phyloP scores from a whole-genome alignment of 352 stramenopile species.

The Pythium periplocum region DNA sequence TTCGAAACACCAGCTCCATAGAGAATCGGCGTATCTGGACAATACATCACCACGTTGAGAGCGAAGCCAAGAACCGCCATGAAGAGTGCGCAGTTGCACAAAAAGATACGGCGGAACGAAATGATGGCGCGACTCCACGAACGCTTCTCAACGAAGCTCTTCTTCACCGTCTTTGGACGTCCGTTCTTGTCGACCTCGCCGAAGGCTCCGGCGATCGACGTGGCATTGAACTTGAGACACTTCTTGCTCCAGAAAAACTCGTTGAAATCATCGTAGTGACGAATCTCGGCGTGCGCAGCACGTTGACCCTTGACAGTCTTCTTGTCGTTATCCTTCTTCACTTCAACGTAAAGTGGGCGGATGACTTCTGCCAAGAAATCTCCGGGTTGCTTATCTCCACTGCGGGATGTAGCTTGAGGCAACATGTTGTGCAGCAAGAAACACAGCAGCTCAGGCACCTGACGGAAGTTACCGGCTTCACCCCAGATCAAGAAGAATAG shows the following conservation, averaged over 20 bases:
- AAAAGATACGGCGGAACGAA: slow-evolving; percentile 81
- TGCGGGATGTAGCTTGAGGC: slow-evolving; percentile 52
- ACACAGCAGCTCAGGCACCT: slow-evolving; percentile 73
- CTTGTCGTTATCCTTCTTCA: slow-evolving; percentile 88
- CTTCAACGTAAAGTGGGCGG: slow-evolving; percentile 71
- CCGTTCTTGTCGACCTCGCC: slow-evolving; percentile 78
- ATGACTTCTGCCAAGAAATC: slow-evolving; percentile 73
- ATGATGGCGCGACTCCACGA: slow-evolving; percentile 70
- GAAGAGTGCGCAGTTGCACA: slow-evolving; percentile 77
- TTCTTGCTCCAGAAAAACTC: slow-evolving; percentile 89
- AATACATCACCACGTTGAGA: slow-evolving; percentile 76
- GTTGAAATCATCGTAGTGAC: slow-evolving; percentile 88
- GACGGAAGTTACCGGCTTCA: slow-evolving; percentile 81
- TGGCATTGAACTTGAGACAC: slow-evolving; percentile 71
- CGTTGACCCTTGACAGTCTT: slow-evolving; percentile 77
- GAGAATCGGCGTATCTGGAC: slow-evolving; percentile 70
- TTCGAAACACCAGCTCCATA: slow-evolving; percentile 55
- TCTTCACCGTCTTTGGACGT: slow-evolving; percentile 73
- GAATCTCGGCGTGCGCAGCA: slow-evolving; percentile 66
- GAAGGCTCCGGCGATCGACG: slow-evolving; percentile 65
- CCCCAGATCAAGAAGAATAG: slow-evolving; percentile 87
- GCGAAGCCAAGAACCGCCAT: slow-evolving; percentile 54
- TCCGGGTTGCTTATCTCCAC: slow-evolving; percentile 53
- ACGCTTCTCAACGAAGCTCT: slow-evolving; percentile 79
- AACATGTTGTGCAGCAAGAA: slow-evolving; percentile 79